These are phyloP conservation scores for Trypanosoma grayi DNA, from an alignment of 208 protist species.

Conservation along the genomic window DNA sequence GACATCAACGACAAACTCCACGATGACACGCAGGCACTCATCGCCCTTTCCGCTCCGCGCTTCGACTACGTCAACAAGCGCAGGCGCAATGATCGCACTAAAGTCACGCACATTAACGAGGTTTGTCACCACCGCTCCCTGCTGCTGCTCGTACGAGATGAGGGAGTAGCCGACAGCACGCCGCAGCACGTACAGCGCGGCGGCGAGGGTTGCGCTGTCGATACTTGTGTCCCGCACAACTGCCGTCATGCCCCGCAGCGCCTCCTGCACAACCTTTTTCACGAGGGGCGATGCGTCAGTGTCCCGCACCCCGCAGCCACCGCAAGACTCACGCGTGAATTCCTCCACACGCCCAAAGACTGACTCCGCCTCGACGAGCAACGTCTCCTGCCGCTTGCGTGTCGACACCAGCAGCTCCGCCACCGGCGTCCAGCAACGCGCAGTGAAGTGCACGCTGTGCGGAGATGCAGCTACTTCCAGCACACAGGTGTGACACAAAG, in stretches of 20 bases:
- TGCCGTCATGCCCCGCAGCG: conserved; percentile 49
- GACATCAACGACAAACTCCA: conserved; percentile 57
- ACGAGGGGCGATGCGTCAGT: background rate
- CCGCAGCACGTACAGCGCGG: conserved; percentile 53
- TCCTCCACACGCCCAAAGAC: conserved; percentile 72
- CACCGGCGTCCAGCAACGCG: conserved; percentile 65
- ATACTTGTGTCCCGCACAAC: conserved; percentile 33
- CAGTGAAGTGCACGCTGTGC: conserved; percentile 72
- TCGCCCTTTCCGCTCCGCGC: conserved; percentile 43
- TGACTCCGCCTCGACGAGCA: conserved; percentile 44
- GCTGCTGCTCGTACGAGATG: conserved; percentile 43
- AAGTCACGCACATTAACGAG: conserved; percentile 66
- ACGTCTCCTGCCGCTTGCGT: conserved; percentile 29
- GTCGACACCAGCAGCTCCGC: conserved; percentile 54
- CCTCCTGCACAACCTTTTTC: conserved; percentile 36
- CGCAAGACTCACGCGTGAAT: conserved; percentile 55
- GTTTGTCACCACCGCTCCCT: conserved; percentile 41
- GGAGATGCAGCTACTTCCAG: conserved; percentile 60
- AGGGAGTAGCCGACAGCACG: conserved; percentile 67
- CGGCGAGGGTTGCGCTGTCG: conserved; percentile 45
- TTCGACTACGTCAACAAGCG: conserved; percentile 48
- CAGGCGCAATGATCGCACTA: conserved; percentile 43
- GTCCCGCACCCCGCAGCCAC: background rate
- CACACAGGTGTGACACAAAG: conserved; percentile 45
- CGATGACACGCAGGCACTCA: conserved; percentile 59